phyloP scores from a whole-genome alignment of 768 basidiomycete species.

The Calocera viscosa region DNA sequence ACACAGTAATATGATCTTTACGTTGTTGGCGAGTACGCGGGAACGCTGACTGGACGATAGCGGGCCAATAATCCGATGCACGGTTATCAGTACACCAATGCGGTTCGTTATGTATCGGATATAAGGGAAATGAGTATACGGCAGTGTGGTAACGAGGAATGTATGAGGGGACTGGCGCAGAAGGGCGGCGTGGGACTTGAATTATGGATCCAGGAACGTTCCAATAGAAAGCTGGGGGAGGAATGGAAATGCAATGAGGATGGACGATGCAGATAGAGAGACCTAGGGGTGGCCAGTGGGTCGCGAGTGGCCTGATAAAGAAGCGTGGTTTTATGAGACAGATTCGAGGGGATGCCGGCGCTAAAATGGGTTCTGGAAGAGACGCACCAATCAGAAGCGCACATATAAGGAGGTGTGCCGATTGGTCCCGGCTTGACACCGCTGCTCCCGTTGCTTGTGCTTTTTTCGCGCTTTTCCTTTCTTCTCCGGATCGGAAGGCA shows the following conservation, averaged over 20 bases:
- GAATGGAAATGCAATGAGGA: neutral
- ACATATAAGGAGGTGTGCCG: neutral
- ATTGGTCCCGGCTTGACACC: neutral
- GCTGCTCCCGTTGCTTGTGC: neutral
- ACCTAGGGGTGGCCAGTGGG: neutral
- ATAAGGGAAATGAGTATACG: neutral
- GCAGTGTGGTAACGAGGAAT: neutral
- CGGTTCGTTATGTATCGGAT: neutral
- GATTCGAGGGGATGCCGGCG: neutral
- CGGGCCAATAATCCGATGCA: neutral
- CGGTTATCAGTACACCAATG: neutral
- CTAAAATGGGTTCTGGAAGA: neutral
- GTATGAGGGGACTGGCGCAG: neutral
- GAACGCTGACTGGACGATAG: neutral
- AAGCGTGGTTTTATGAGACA: neutral
- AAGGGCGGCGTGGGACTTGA: neutral
- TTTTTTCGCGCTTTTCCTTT: neutral
- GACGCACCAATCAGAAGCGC: neutral
- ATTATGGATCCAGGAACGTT: slow-evolving; percentile 8
- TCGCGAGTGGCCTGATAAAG: slow-evolving; percentile 3
- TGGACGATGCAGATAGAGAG: neutral
- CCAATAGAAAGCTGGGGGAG: neutral
- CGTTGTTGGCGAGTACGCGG: neutral
- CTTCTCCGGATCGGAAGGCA: neutral
- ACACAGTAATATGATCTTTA: neutral